Evolutionary conservation across 73 alveolate species (phyloP).

Genomic region (Paramecium bursaria): DNA sequence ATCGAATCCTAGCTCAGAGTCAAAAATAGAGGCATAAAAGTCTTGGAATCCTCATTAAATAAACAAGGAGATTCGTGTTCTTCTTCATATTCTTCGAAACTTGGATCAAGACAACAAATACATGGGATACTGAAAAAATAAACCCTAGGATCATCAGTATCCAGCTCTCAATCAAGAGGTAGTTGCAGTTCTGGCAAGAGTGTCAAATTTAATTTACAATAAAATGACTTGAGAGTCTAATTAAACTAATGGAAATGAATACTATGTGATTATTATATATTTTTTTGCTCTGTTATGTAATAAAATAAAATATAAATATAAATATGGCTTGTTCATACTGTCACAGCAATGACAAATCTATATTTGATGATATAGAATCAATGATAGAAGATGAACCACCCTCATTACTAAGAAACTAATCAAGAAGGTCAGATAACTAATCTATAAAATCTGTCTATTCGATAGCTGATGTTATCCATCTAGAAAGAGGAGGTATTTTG

Average conservation of each 20-base stretch:
- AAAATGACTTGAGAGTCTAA: background rate
- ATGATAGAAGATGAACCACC: conserved; percentile 42
- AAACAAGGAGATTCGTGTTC: background rate
- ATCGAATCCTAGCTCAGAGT: background rate
- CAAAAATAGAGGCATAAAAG: background rate
- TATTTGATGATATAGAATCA: conserved; percentile 23
- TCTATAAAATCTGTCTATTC: conserved; percentile 15
- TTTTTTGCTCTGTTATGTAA: too few relatives aligned
- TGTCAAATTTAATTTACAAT: background rate
- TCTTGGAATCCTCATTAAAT: background rate
- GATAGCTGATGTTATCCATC: background rate
- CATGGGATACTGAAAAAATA: background rate
- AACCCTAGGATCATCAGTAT: background rate
- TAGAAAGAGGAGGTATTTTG: conserved; percentile 71
- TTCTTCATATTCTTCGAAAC: background rate
- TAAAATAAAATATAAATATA: too few relatives aligned
- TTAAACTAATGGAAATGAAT: background rate
- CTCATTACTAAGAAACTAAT: background rate
- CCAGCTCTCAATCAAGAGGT: background rate
- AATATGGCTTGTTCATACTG: conserved; percentile 45
- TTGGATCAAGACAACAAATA: background rate
- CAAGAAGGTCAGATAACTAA: background rate
- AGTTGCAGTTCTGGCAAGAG: background rate
- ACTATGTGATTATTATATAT: too few relatives aligned
- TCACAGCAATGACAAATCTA: conserved; percentile 12